phyloP scores from a whole-genome alignment of 2,329 filamentous ascomycete species.

The Ceratocystis smalleyi region DNA sequence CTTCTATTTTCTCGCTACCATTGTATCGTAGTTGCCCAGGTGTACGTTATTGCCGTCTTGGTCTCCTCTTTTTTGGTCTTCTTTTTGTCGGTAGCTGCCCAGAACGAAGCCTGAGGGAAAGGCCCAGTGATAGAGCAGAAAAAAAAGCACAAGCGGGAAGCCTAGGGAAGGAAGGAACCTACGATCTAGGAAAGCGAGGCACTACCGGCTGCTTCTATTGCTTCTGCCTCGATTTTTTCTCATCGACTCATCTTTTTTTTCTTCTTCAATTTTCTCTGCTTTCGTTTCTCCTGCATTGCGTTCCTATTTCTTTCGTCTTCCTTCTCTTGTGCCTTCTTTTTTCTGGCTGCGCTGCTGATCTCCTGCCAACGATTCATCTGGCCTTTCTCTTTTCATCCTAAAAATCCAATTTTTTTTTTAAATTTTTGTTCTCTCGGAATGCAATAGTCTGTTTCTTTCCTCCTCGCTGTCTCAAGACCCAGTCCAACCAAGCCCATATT shows the following conservation, averaged over 20 bases:
- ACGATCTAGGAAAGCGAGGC: constrained; percentile 1
- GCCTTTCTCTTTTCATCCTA: background rate
- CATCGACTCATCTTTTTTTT: background rate
- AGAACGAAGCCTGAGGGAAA: background rate
- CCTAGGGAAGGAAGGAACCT: constrained; percentile 4
- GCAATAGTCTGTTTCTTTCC: constrained; percentile 10
- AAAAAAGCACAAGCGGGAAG: background rate
- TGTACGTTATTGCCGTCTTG: background rate
- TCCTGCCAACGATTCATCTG: background rate
- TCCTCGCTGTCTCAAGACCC: background rate
- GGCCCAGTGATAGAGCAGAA: background rate
- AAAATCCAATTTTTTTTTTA: background rate
- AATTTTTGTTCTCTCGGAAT: constrained; percentile 12
- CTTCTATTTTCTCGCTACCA: background rate
- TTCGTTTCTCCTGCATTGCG: background rate
- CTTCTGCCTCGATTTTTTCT: background rate
- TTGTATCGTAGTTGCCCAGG: background rate
- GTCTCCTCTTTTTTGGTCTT: background rate
- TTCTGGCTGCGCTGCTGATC: background rate
- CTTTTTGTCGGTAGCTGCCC: background rate
- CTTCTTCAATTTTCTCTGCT: background rate
- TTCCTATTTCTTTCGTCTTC: background rate
- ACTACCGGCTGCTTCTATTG: background rate
- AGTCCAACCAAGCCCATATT: too few species aligned
- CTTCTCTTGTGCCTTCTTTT: background rate